Conservation (phyloP, 2,329 filamentous ascomycete genomes). For the Fusarium nurragi region DNA sequence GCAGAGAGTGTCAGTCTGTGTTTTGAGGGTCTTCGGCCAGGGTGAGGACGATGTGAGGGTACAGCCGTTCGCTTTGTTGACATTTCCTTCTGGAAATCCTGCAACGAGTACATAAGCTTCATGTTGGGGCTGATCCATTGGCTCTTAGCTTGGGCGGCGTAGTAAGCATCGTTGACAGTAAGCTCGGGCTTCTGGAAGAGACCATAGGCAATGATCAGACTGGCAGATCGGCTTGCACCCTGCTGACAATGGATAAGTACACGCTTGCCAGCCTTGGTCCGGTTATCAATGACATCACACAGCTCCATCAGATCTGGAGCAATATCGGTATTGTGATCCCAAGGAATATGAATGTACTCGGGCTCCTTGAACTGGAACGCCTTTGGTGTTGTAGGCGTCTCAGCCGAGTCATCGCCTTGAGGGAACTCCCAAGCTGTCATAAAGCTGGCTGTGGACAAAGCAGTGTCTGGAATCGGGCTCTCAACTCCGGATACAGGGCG, state of each 20-base stretch:
- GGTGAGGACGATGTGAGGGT: slow-evolving; percentile 59
- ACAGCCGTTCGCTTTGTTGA: slow-evolving; percentile 59
- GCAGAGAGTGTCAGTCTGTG: slow-evolving; percentile 69
- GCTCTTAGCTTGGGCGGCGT: slow-evolving; percentile 81
- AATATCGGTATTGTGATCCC: slow-evolving; percentile 91
- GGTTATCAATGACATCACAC: slow-evolving; percentile 79
- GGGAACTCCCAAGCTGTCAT: slow-evolving; percentile 69
- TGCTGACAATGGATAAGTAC: slow-evolving; percentile 88
- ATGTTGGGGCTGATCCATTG: slow-evolving; percentile 92
- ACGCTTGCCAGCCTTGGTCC: slow-evolving; percentile 77
- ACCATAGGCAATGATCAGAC: slow-evolving; percentile 86
- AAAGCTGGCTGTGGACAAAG: slow-evolving; percentile 66
- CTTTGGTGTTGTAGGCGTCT: slow-evolving; percentile 66
- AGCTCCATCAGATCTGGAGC: slow-evolving; percentile 78
- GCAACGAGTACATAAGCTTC: slow-evolving; percentile 89
- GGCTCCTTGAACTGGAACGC: slow-evolving; percentile 64
- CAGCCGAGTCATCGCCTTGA: slow-evolving; percentile 49
- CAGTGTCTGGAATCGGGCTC: slow-evolving; percentile 63
- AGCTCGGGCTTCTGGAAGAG: slow-evolving; percentile 80
- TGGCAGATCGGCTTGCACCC: slow-evolving; percentile 84
- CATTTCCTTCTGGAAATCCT: slow-evolving; percentile 78
- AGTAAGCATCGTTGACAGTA: slow-evolving; percentile 84
- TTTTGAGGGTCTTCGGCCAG: slow-evolving; percentile 66
- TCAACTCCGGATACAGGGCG: slow-evolving; percentile 48
- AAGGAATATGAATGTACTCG: slow-evolving; percentile 87